Conservation (phyloP, 2,329 filamentous ascomycete genomes). For the Colletotrichum paranaense region DNA sequence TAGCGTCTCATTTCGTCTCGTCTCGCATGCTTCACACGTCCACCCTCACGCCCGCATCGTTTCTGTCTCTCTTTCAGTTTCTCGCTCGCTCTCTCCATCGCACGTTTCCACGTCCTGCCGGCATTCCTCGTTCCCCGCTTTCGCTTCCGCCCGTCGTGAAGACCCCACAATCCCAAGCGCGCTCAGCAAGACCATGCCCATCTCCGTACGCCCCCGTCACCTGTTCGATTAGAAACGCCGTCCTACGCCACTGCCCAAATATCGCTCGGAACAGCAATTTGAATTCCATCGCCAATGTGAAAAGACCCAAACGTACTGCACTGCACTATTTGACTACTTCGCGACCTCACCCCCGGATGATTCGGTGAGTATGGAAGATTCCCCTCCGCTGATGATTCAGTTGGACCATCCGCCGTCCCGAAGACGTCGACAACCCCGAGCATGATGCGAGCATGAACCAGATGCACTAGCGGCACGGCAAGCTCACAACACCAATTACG, state of each 20-base stretch:
- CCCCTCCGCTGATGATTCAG: constrained; percentile 21
- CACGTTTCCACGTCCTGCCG: not conserved
- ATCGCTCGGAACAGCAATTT: no score
- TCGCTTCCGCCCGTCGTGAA: constrained; percentile 15
- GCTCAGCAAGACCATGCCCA: not conserved
- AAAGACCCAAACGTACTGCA: not conserved
- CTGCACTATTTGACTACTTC: not conserved
- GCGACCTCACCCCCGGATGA: not conserved
- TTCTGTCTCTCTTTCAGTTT: not conserved
- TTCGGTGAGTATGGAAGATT: not conserved
- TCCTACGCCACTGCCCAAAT: no score
- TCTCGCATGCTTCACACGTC: not conserved
- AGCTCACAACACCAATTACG: not conserved
- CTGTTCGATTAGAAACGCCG: no score
- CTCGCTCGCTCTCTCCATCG: not conserved
- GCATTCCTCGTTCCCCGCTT: not conserved
- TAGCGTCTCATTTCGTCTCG: constrained; percentile 5
- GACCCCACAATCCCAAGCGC: not conserved
- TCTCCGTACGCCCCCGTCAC: not conserved
- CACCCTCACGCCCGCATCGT: not conserved
- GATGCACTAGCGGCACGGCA: not conserved
- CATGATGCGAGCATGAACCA: not conserved
- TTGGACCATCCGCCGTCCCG: constrained; percentile 20
- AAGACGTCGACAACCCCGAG: not conserved
- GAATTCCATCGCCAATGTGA: not conserved